phyloP scores from a whole-genome alignment of 495 filamentous ascomycete genomes.

The Parmelia sp. region DNA sequence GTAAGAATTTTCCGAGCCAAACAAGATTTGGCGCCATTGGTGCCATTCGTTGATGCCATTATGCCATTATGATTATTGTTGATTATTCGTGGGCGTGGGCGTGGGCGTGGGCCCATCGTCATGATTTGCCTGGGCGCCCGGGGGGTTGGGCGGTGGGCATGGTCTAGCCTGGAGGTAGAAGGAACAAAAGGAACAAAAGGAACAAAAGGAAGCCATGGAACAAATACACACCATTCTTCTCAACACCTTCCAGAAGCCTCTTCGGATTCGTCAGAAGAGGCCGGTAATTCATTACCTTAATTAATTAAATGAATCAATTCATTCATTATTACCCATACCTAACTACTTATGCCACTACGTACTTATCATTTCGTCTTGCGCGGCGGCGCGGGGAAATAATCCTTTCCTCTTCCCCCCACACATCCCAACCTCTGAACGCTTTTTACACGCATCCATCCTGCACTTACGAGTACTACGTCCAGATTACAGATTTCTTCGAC shows the following conservation, averaged over 20 bases:
- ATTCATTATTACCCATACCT: no score
- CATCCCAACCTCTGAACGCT: not conserved
- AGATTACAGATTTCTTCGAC: no score
- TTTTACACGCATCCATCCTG: not conserved
- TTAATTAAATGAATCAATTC: no score
- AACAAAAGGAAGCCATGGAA: not conserved
- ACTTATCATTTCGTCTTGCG: not conserved
- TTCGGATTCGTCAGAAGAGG: slow-evolving; percentile 4
- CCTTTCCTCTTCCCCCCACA: not conserved
- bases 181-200: not conserved
- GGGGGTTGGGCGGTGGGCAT: no score
- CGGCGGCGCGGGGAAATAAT: not conserved
- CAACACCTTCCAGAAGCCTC: slow-evolving; percentile 14
- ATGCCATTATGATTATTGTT: no score
- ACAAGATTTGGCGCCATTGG: not conserved
- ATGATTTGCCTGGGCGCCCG: no score
- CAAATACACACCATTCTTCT: accelerated
- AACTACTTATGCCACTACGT: no score
- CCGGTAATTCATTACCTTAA: no score
- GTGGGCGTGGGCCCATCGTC: no score
- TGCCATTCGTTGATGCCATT: no score
- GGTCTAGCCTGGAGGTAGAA: not conserved
- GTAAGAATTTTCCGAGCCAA: not conserved
- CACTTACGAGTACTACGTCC: no score
- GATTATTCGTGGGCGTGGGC: no score